A percentile compares a stretch with the other conserved stretches of the same genome.
These are phyloP conservation scores for Pythium oligandrum DNA, from an alignment of 352 stramenopile genomes.

Conservation along the genomic window DNA sequence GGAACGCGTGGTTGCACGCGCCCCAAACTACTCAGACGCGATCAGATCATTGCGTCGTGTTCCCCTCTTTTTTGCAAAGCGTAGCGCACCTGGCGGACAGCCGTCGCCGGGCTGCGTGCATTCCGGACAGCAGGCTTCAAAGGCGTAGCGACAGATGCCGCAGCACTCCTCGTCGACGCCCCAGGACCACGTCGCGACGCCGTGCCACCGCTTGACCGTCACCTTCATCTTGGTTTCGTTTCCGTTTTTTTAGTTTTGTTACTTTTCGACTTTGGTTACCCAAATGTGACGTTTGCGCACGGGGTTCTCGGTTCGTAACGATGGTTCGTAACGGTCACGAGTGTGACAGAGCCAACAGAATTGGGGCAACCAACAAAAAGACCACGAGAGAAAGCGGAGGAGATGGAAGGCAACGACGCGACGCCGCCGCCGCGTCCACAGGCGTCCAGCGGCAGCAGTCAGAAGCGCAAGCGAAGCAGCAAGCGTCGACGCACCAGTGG, in stretches of 20 bases:
- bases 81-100: conserved; percentile 67
- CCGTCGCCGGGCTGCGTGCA: conserved; percentile 73
- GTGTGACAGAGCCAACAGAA: neutral
- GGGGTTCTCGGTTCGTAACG: no score
- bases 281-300: no score
- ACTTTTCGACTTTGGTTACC: no score
- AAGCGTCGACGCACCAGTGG: conserved; percentile 5
- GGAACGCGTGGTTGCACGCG: conserved; percentile 88
- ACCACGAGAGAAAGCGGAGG: neutral
- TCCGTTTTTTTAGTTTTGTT: no score
- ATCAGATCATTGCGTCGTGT: neutral
- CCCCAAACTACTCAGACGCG: conserved; percentile 65
- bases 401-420: neutral
- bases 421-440: conserved; percentile 9
- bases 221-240: conserved; percentile 54
- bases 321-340: neutral
- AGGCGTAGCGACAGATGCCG: conserved; percentile 82
- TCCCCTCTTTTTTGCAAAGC: neutral
- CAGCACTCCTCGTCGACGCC: conserved; percentile 90
- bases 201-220: conserved; percentile 83
- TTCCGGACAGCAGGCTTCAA: conserved; percentile 79
- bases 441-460: conserved; percentile 8
- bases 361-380: neutral
- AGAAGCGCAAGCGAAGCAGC: conserved; percentile 18
- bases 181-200: conserved; percentile 89